Conservation (phyloP, 129 eudicot species). For the Flaveria brownii region DNA sequence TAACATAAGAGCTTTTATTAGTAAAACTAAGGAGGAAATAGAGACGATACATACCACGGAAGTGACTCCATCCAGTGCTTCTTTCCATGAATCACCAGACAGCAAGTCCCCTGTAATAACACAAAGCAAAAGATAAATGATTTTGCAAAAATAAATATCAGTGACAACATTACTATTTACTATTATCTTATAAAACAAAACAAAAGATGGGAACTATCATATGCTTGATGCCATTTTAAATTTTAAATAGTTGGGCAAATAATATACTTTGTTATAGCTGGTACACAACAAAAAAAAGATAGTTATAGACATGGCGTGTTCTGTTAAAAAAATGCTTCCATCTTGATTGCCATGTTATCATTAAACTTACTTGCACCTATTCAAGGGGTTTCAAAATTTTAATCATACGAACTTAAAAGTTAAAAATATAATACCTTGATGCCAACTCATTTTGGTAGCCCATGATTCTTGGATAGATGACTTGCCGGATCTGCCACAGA, state of each 20-base stretch:
- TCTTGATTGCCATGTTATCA: constrained; percentile 1
- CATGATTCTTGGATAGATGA: constrained; percentile 79
- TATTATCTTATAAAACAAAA: background rate
- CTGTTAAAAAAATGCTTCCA: background rate
- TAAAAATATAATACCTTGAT: constrained; percentile 57
- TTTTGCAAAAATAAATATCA: background rate
- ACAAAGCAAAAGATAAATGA: constrained; percentile 14
- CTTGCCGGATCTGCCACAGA: constrained; percentile 72
- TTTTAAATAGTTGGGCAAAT: background rate
- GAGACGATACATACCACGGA: constrained; percentile 68
- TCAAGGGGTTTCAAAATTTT: background rate
- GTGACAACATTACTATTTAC: background rate
- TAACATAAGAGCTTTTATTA: background rate
- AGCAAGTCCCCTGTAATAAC: constrained; percentile 67
- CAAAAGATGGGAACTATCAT: background rate
- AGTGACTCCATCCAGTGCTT: constrained; percentile 84
- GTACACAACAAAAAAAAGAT: background rate
- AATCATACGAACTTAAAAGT: background rate
- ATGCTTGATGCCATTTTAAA: background rate
- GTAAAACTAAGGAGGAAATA: background rate
- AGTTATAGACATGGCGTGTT: background rate
- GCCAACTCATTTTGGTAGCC: constrained; percentile 79
- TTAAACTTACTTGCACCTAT: background rate
- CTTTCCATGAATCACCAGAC: constrained; percentile 80
- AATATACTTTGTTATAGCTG: background rate